Evolutionary conservation across 1,284 basidiomycete genomes (phyloP), one percentile per base, ranked within the genome.

Genomic region (Ustilago loliicola): DNA sequence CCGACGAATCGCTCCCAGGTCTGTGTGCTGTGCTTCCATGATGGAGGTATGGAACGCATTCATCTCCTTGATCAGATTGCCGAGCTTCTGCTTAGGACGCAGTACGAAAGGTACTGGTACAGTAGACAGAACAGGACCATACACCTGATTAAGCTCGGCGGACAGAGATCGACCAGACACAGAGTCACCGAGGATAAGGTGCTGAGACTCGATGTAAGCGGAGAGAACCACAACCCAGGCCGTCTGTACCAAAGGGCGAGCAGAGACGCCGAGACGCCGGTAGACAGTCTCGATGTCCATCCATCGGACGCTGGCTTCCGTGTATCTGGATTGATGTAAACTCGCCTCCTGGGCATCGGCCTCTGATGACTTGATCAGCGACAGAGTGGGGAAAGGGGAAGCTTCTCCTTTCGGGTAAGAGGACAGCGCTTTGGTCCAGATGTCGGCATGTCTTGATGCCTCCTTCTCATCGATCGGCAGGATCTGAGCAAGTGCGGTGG

Each of bases 221-320:
- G 79, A 55, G 7, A 87, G 77, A 11, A 87, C 74, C 25, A 76
- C 30, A 1, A 82, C 85, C 86, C 86, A 87, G 1, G 85, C 87
- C 1, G 79, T 71, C 66, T 87, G 86, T 0, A 83, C 66, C 11
- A 87, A n/a, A 13, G 86, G 80, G n/a, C 86, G 78, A 40, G 85
- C 71, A 1, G 86, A 86, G 27, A 77, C 80, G n/a, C 76, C 76
- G 15, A 85, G 56, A 1, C 53, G 32, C 6, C 69, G 62, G 13
- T 84, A 81, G 2, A 70, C 63, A 0, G 63, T 51, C 50, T 83
- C 79, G 30, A 84, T 54, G 8, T 71, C 54, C 11, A 54, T 10
- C 78, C 81, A 84, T 1, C 30, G 48, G 3, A 71, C 57, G 21
- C 48, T 53, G 7, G 77, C 68, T 11, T 23, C 55, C n/a, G 57